These are phyloP conservation scores for Sphaceloma murrayae DNA, from an alignment of 2,329 filamentous ascomycete species.

Conservation along the genomic window DNA sequence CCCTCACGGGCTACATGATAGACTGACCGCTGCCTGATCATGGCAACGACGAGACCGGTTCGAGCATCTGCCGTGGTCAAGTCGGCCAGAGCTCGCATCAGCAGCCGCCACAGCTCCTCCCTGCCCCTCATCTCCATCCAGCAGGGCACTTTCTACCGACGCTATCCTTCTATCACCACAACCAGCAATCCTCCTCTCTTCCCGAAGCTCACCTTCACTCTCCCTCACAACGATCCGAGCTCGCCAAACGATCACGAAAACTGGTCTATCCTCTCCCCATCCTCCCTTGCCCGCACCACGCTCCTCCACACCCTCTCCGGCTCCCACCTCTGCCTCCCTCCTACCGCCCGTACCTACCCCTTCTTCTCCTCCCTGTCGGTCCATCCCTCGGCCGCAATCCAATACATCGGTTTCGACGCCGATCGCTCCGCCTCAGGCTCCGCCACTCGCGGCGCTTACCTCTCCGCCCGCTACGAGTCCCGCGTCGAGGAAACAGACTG, in stretches of 20 bases:
- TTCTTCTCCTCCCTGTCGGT: conserved; percentile 56
- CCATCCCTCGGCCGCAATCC: conserved; percentile 58
- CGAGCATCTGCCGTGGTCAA: too few relatives aligned
- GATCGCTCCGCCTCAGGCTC: conserved; percentile 51
- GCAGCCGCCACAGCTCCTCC: conserved; percentile 5
- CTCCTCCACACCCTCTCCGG: conserved; percentile 73
- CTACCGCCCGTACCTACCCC: conserved; percentile 66
- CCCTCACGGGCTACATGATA: too few relatives aligned
- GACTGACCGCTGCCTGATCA: too few relatives aligned
- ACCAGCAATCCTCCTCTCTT: conserved; percentile 65
- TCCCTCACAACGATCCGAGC: conserved; percentile 47
- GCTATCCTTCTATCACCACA: conserved; percentile 49
- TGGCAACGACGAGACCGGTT: too few relatives aligned
- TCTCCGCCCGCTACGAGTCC: conserved; percentile 86
- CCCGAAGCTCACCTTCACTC: conserved; percentile 55
- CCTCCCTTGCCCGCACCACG: conserved; percentile 67
- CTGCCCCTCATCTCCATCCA: conserved; percentile 50
- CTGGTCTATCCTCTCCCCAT: conserved; percentile 79
- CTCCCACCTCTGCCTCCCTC: conserved; percentile 64
- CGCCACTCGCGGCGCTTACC: conserved; percentile 63
- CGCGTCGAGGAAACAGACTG: conserved; percentile 80
- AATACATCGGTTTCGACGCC: conserved; percentile 83
- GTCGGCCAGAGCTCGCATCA: too few relatives aligned
- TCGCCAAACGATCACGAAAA: conserved; percentile 18
- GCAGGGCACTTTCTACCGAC: conserved; percentile 74